phyloP scores from a whole-genome alignment of 495 filamentous ascomycete genomes.

The Annulohypoxylon moriforme region DNA sequence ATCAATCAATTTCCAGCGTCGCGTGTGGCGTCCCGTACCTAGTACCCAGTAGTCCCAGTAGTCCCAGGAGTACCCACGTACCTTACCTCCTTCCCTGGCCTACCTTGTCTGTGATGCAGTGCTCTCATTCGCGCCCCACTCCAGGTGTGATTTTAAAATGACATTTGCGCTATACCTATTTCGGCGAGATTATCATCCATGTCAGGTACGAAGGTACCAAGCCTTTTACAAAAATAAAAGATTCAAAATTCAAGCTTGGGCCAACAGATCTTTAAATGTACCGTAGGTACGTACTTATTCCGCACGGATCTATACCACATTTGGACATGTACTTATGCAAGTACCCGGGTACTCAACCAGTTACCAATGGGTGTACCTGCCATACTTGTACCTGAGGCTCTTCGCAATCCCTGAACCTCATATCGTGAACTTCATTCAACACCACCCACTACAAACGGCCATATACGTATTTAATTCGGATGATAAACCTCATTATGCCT shows the following conservation, averaged over 20 bases:
- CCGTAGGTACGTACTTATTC: not conserved
- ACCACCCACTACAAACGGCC: not conserved
- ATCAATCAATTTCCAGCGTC: constrained; percentile 43
- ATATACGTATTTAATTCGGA: not conserved
- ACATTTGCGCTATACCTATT: not conserved
- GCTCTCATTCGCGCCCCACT: not conserved
- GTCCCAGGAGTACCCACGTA: not conserved
- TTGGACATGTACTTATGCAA: not conserved
- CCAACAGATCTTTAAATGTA: constrained; percentile 2
- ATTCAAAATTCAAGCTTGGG: not conserved
- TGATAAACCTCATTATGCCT: not conserved
- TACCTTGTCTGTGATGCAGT: not conserved
- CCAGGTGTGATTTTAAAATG: not conserved
- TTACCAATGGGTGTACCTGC: constrained; percentile 1
- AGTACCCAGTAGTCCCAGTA: constrained; percentile 8
- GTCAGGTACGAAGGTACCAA: not conserved
- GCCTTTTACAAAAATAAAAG: not conserved
- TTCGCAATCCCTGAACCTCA: constrained; percentile 38
- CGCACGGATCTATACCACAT: not conserved
- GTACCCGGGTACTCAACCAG: not conserved
- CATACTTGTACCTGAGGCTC: constrained; percentile 32
- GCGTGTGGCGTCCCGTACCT: constrained; percentile 31
- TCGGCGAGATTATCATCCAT: not conserved
- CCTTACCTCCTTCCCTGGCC: not conserved
- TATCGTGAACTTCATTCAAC: constrained; percentile 4